A percentile compares a stretch with the other conserved stretches of the same genome.
phyloP scores from a whole-genome alignment of 2,329 filamentous ascomycete species.

The Calonectria multiphialidica region DNA sequence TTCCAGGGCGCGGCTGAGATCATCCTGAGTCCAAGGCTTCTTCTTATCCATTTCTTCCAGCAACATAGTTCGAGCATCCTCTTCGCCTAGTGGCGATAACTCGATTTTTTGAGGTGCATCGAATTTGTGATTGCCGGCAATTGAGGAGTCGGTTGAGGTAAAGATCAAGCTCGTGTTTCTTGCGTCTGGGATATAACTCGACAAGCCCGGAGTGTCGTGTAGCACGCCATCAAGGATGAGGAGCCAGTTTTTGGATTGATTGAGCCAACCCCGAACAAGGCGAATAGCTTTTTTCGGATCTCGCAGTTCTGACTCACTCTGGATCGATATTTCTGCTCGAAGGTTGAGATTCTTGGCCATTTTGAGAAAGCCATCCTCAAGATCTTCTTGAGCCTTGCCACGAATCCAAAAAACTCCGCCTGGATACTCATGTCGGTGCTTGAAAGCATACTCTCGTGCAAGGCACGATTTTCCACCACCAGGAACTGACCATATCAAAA shows the following conservation, averaged over 20 bases:
- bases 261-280: conserved; percentile 37
- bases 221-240: conserved; percentile 40
- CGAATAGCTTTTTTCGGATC: conserved; percentile 30
- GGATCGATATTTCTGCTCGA: conserved; percentile 25
- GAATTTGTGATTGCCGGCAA: conserved; percentile 39
- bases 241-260: conserved; percentile 38
- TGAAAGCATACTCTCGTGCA: conserved; percentile 41
- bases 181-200: conserved; percentile 35
- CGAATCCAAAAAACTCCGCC: conserved; percentile 42
- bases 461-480: conserved; percentile 41
- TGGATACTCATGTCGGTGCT: conserved; percentile 34
- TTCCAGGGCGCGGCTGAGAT: conserved; percentile 33
- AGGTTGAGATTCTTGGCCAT: conserved; percentile 35
- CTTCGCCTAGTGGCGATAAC: conserved; percentile 31
- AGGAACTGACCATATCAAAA: conserved; percentile 37
- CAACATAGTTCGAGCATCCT: conserved; percentile 32
- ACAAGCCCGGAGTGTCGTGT: conserved; percentile 33
- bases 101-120: conserved; percentile 39
- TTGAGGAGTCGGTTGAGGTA: conserved; percentile 41
- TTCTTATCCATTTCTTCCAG: conserved; percentile 40
- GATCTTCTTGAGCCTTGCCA: conserved; percentile 39
- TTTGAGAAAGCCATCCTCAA: conserved; percentile 40
- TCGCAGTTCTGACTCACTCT: conserved; percentile 31
- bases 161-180: conserved; percentile 39
- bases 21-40: conserved; percentile 38